These are phyloP conservation scores for Eucalyptus brandiana DNA, from an alignment of 345 rosid genomes.

Conservation along the genomic window DNA sequence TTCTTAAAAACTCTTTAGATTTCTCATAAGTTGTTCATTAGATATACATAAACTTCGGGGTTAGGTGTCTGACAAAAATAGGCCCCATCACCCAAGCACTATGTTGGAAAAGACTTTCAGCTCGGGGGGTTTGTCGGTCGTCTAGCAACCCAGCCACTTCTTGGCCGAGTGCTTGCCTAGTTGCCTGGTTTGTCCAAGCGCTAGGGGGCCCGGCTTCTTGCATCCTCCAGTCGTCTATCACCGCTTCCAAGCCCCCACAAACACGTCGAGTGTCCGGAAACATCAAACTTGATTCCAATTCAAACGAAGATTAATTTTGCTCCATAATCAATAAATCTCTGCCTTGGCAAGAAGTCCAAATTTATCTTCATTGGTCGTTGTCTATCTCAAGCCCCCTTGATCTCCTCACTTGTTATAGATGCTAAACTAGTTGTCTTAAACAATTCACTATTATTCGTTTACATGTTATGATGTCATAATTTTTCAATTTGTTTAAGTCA, in stretches of 20 bases:
- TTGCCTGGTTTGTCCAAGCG: not conserved
- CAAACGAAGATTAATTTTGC: too few species aligned
- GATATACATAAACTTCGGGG: not conserved
- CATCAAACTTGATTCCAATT: not conserved
- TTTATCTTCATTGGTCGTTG: not conserved
- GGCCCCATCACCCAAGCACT: not conserved
- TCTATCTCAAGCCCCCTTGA: not conserved
- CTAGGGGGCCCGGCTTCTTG: not conserved
- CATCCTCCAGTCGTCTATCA: not conserved
- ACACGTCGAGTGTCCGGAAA: not conserved
- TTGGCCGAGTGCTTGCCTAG: not conserved
- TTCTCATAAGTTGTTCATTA: not conserved
- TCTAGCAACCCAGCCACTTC: not conserved
- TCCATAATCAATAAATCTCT: not conserved
- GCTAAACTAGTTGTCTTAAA: too few species aligned
- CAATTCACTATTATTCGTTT: rapidly evolving
- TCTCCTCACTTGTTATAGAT: rapidly evolving
- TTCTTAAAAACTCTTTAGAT: not conserved
- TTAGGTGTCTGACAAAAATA: not conserved
- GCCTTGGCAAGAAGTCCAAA: not conserved
- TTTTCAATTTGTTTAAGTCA: not conserved
- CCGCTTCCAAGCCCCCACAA: not conserved
- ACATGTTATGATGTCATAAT: too few species aligned
- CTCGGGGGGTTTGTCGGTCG: not conserved
- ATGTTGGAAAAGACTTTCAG: not conserved